These are phyloP conservation scores for Oldenlandia corymbosa DNA, from an alignment of 257 asterid species.

Conservation along the genomic window DNA sequence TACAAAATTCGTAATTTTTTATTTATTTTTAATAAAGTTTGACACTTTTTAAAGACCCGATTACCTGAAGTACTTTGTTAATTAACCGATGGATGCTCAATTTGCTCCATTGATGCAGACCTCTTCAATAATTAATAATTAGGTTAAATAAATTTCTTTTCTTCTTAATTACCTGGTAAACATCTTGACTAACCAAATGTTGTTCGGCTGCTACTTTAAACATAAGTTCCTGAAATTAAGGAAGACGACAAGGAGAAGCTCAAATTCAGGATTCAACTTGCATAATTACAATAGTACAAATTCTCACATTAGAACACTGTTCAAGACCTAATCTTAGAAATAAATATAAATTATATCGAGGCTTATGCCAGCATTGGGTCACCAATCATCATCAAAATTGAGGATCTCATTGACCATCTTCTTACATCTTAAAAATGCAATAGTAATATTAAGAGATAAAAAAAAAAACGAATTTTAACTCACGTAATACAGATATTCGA, in stretches of 20 bases:
- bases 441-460: too few species aligned
- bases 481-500: too few species aligned
- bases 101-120: neutral
- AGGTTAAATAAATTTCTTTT: too few species aligned
- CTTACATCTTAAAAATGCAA: too few species aligned
- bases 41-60: too few species aligned
- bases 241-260: conserved; percentile 2
- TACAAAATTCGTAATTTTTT: too few species aligned
- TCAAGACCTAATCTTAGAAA: neutral
- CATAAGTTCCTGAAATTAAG: conserved; percentile 1
- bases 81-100: too few species aligned
- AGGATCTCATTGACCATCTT: neutral
- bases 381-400: conserved; percentile 1
- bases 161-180: neutral
- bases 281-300: neutral
- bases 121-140: neutral
- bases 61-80: too few species aligned
- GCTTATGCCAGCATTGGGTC: neutral
- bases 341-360: too few species aligned
- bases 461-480: too few species aligned
- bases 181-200: conserved; percentile 8
- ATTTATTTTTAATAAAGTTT: too few species aligned
- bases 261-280: conserved; percentile 9
- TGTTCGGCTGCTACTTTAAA: conserved; percentile 3
- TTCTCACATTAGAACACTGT: neutral